Evolutionary conservation across 2,329 filamentous ascomycete species (phyloP).

Genomic region (Diaporthe capsici): DNA sequence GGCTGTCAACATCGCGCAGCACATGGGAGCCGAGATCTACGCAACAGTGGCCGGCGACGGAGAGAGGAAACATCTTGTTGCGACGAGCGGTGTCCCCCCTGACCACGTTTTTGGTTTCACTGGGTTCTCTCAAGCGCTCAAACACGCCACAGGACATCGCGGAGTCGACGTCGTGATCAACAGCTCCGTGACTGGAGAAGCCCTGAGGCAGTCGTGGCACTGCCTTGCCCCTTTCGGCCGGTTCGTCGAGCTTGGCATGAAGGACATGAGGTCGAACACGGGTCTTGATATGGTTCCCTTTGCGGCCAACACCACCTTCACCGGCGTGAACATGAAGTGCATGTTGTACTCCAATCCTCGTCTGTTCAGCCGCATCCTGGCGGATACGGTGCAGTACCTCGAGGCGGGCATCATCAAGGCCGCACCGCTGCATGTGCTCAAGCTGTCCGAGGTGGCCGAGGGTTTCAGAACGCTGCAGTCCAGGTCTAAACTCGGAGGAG

Average conservation of each 20-base stretch:
- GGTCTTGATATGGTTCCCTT: slow-evolving; percentile 28
- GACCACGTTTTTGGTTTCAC: slow-evolving; percentile 49
- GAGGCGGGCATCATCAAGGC: slow-evolving; percentile 1
- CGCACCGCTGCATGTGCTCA: slow-evolving; percentile 5
- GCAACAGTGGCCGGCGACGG: slow-evolving; percentile 14
- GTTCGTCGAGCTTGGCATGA: slow-evolving; percentile 44
- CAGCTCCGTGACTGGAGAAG: slow-evolving; percentile 9
- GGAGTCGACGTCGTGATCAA: slow-evolving; percentile 47
- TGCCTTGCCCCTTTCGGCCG: slow-evolving; percentile 40
- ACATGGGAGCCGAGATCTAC: slow-evolving; percentile 32
- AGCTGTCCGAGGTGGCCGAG: slow-evolving; percentile 16
- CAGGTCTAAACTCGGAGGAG: slow-evolving; percentile 10
- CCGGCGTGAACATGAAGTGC: slow-evolving; percentile 30
- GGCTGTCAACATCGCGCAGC: slow-evolving; percentile 15
- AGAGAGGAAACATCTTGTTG: neutral
- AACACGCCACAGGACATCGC: slow-evolving; percentile 46
- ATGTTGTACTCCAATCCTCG: slow-evolving; percentile 23
- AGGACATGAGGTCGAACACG: slow-evolving; percentile 35
- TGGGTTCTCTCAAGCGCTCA: slow-evolving; percentile 49
- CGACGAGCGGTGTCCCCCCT: neutral
- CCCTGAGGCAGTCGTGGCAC: slow-evolving; percentile 8
- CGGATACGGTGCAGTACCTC: slow-evolving; percentile 6
- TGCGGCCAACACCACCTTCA: slow-evolving; percentile 8
- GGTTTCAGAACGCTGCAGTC: slow-evolving; percentile 18
- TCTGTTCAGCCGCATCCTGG: neutral